Evolutionary conservation across 805 yeast genomes (phyloP), one percentile per base, ranked within the genome.

Genomic region (Scheffersomyces coipomensis): DNA sequence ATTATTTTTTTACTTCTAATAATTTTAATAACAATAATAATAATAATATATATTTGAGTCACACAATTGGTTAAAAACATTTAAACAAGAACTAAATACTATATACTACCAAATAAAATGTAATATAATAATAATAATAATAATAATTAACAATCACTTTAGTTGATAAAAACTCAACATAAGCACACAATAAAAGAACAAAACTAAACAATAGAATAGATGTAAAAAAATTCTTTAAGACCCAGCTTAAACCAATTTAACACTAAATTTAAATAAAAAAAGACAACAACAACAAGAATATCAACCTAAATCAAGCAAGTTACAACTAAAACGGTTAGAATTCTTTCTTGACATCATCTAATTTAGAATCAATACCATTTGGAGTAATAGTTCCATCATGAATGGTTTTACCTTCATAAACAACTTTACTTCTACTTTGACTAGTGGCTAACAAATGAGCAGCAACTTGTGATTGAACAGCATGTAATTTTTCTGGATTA

Each of bases 401-500:
- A 15, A 53, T 38, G 5, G 48, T 41, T 41, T 45, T 42, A 10
- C 66, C 69, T 22, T 63, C 62, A 19, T 60, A 47, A 16, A 59
- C 52, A 25, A 34, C 34, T 11, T 27, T 15, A 18, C 34, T 34
- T 6, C 27, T 27, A 17, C 52, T 43, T 23, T 45, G 44, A 21
- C 46, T 40, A n/a, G 37, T 34, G 16, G 43, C 51, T 31, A 55
- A 42, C 36, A 62, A 55, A 33, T 58, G 66, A 8, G 69, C 68
- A 11, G 58, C 54, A 8, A 83, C 71, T 65, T 83, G 89, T 24
- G 83, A 75, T 53, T 72, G 73, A n/a, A 84, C 86, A 22, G 79
- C 85, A 53, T 86, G 93, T 44, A 88, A 58, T 45, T 81, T 70
- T 48, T 86, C 91, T 2, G 93, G 93, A 51, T 87, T 78, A 3